These are phyloP conservation scores for Trichoderma parareesei DNA, from an alignment of 495 filamentous ascomycete species.

Conservation along the genomic window DNA sequence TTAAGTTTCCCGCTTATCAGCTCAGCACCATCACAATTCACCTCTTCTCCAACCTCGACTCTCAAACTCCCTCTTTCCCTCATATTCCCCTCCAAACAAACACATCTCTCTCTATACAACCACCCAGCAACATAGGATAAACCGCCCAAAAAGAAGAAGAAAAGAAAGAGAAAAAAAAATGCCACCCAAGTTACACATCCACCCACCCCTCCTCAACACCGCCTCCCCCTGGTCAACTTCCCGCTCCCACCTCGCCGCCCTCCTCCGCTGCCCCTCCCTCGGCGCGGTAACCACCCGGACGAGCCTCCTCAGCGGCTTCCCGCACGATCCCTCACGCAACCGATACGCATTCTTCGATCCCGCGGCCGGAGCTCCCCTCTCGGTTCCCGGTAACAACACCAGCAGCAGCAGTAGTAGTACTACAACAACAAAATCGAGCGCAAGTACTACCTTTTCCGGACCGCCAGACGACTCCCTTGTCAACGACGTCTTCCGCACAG, in stretches of 20 bases:
- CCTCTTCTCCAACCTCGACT: too few relatives aligned
- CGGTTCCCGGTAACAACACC: too few relatives aligned
- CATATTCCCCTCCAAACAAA: too few relatives aligned
- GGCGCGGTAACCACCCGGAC: conserved; percentile 67
- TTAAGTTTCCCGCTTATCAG: not conserved
- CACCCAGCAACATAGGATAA: too few relatives aligned
- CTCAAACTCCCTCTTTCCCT: too few relatives aligned
- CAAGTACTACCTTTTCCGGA: not conserved
- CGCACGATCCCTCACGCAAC: conserved; percentile 49
- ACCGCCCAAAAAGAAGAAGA: too few relatives aligned
- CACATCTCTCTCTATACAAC: too few relatives aligned
- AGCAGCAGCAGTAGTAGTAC: too few relatives aligned
- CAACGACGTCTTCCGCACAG: too few relatives aligned
- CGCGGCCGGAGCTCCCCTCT: conserved; percentile 28
- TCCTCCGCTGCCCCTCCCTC: conserved; percentile 50
- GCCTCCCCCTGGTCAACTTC: conserved; percentile 63
- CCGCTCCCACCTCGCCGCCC: conserved; percentile 41
- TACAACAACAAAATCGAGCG: not conserved
- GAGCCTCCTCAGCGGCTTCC: conserved; percentile 49
- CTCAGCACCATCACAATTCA: too few relatives aligned
- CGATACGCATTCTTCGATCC: conserved; percentile 58
- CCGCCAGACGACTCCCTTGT: conserved; percentile 1
- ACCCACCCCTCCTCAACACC: conserved; percentile 62
- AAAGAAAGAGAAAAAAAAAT: not conserved
- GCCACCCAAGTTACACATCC: conserved; percentile 36